phyloP scores from a whole-genome alignment of 1,284 basidiomycete species.

The Mycena citricolor region DNA sequence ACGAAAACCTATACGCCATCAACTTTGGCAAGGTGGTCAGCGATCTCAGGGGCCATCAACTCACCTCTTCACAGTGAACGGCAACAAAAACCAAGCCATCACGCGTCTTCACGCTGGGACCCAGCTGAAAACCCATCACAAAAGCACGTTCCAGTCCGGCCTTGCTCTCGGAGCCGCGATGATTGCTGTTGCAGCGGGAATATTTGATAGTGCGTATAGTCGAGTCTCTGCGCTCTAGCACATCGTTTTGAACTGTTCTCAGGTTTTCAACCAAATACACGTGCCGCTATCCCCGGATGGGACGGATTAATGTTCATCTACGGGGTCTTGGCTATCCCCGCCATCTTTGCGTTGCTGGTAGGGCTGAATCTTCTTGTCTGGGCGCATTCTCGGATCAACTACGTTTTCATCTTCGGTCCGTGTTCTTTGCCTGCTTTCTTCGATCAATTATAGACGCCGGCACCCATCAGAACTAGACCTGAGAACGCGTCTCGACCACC shows the following conservation, averaged over 20 bases:
- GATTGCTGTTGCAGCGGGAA: constrained; percentile 69
- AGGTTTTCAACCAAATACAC: constrained; percentile 64
- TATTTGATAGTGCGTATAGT: constrained; percentile 60
- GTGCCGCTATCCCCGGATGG: constrained; percentile 67
- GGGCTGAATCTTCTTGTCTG: constrained; percentile 82
- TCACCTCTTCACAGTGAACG: constrained; percentile 56
- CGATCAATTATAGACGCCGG: constrained; percentile 5
- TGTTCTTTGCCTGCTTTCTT: constrained; percentile 4
- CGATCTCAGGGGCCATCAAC: too few species aligned
- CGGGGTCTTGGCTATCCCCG: constrained; percentile 71
- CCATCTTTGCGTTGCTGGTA: constrained; percentile 77
- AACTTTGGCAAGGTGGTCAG: constrained; percentile 62
- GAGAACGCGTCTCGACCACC: constrained; percentile 73
- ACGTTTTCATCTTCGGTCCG: constrained; percentile 87
- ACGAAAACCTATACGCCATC: constrained; percentile 71
- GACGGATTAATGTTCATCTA: constrained; percentile 81
- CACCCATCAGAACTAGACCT: constrained; percentile 65
- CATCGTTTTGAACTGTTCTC: neutral
- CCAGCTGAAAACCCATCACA: constrained; percentile 68
- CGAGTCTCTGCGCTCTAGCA: neutral
- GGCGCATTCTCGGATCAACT: constrained; percentile 79
- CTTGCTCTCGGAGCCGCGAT: constrained; percentile 75
- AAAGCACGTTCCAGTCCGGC: constrained; percentile 76
- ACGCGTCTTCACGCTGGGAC: constrained; percentile 62
- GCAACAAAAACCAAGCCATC: constrained; percentile 80